These are phyloP conservation scores for Nigrospora oryzae DNA, from an alignment of 2,329 filamentous ascomycete species.

Conservation along the genomic window DNA sequence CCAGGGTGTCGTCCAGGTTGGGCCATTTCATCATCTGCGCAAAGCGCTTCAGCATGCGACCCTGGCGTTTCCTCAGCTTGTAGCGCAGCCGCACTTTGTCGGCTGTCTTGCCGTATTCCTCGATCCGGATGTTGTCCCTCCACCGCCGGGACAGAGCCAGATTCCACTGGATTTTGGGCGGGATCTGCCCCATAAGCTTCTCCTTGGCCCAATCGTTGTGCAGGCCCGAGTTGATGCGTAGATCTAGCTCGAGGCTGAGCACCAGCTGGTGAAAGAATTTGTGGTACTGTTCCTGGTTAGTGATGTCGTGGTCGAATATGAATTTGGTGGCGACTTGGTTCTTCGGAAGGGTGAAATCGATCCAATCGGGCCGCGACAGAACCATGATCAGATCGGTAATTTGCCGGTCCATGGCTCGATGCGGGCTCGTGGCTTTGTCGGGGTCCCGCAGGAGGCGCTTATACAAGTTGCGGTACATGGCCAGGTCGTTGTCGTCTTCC, in stretches of 20 bases:
- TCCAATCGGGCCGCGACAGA: constrained; percentile 61
- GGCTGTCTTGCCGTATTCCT: constrained; percentile 45
- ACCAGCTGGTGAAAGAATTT: constrained; percentile 72
- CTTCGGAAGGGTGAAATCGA: constrained; percentile 60
- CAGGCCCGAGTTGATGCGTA: constrained; percentile 56
- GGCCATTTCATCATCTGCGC: constrained; percentile 71
- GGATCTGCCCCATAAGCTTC: constrained; percentile 55
- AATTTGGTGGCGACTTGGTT: constrained; percentile 70
- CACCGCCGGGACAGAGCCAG: constrained; percentile 66
- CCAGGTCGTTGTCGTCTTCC: constrained; percentile 37
- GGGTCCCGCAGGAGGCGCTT: constrained; percentile 59
- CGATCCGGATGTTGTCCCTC: constrained; percentile 61
- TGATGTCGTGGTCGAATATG: constrained; percentile 52
- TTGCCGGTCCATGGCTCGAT: constrained; percentile 59
- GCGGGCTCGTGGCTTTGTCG: constrained; percentile 51
- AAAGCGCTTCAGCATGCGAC: constrained; percentile 60
- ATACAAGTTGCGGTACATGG: constrained; percentile 59
- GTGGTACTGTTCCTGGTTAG: constrained; percentile 49
- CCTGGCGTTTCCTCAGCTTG: constrained; percentile 57
- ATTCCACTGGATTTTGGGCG: constrained; percentile 64
- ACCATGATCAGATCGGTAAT: constrained; percentile 65
- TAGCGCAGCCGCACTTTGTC: constrained; percentile 55
- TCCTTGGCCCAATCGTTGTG: constrained; percentile 57
- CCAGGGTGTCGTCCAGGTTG: constrained; percentile 57
- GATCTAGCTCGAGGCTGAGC: constrained; percentile 62